Evolutionary conservation across 1,284 basidiomycete species (phyloP).

Genomic region (Trametes polyzona): DNA sequence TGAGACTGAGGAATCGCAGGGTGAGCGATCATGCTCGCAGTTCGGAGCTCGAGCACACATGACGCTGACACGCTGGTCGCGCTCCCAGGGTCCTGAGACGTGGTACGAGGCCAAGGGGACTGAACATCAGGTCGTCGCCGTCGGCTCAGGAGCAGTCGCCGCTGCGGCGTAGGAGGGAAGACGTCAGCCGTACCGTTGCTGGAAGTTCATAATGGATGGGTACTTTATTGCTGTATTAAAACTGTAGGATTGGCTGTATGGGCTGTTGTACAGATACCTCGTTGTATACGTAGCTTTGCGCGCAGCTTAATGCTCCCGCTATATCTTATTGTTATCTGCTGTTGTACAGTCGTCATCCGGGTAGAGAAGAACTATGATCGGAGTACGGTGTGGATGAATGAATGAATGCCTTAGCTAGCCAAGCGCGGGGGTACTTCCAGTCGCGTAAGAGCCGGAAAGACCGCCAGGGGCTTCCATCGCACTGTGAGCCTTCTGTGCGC

Average conservation of each 20-base stretch:
- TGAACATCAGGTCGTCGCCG: slow-evolving; percentile 22
- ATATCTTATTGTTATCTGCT: neutral
- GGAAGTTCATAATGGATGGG: neutral
- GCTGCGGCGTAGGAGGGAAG: slow-evolving; percentile 18
- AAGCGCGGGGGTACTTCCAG: too few species aligned
- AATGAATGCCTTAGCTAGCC: too few species aligned
- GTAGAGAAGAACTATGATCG: too few species aligned
- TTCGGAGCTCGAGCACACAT: neutral
- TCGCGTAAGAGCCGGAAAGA: too few species aligned
- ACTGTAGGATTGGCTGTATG: neutral
- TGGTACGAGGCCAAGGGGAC: slow-evolving; percentile 32
- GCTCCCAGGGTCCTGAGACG: slow-evolving; percentile 28
- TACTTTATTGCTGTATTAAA: slow-evolving; percentile 5
- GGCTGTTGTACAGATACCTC: neutral
- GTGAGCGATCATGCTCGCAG: slow-evolving; percentile 20
- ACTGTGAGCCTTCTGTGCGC: too few species aligned
- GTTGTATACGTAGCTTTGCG: neutral
- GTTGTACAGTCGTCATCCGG: too few species aligned
- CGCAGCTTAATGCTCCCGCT: neutral
- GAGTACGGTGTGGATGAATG: too few species aligned
- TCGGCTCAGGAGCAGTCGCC: slow-evolving; percentile 12
- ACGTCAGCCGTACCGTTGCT: neutral
- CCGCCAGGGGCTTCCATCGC: too few species aligned
- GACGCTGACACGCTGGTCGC: neutral
- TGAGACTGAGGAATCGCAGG: slow-evolving; percentile 49